Conservation (phyloP, 2,329 filamentous ascomycete species). For the Talaromyces verruculosus region DNA sequence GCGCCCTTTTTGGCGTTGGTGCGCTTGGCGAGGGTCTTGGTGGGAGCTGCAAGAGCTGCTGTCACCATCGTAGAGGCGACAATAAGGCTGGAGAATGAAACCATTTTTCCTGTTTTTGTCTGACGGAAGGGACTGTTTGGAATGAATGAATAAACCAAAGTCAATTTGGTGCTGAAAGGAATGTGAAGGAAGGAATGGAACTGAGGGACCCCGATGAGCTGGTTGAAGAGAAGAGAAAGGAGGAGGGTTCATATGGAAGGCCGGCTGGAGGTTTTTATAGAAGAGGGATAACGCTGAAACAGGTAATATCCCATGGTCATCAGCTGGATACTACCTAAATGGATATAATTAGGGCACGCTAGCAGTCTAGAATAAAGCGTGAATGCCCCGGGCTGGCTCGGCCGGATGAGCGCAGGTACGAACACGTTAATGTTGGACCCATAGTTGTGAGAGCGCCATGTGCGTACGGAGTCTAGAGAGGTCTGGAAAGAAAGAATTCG, state of each 20-base stretch:
- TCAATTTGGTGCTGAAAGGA: conserved; percentile 2
- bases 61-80: conserved; percentile 29
- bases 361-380: background rate
- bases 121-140: background rate
- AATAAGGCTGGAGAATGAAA: conserved; percentile 16
- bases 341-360: background rate
- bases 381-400: too few species aligned
- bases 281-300: background rate
- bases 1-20: conserved; percentile 21
- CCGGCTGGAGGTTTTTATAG: background rate
- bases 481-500: background rate
- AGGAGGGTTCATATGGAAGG: background rate
- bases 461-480: background rate
- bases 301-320: background rate
- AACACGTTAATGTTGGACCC: background rate
- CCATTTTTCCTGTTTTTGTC: conserved; percentile 8
- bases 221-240: background rate
- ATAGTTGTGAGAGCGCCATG: conserved; percentile 4
- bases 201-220: background rate
- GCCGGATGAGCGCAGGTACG: background rate
- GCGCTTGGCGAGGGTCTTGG: conserved; percentile 29
- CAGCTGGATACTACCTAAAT: background rate
- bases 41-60: conserved; percentile 33
- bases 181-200: conserved; percentile 3
- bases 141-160: conserved; percentile 9